These are phyloP conservation scores for Pleurotus tuoliensis DNA, from an alignment of 768 basidiomycete genomes.

Conservation along the genomic window DNA sequence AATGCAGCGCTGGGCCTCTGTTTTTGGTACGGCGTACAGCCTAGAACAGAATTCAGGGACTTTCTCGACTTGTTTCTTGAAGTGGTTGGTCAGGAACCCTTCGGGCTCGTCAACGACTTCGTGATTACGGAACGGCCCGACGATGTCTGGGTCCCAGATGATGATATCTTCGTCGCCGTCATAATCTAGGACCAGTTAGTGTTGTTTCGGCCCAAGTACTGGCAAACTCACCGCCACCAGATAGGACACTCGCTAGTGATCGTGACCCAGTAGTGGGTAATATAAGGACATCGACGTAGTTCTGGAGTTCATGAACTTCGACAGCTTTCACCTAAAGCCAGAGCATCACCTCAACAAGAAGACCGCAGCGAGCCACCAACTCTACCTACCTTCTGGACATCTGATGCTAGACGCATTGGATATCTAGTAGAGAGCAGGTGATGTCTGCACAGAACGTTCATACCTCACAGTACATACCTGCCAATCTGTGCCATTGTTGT, in stretches of 20 bases:
- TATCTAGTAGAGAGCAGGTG: conserved; percentile 43
- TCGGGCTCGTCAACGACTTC: conserved; percentile 36
- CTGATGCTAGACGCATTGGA: conserved; percentile 68
- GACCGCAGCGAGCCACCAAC: not conserved
- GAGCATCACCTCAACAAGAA: not conserved
- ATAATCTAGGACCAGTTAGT: conserved; percentile 43
- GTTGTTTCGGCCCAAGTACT: not conserved
- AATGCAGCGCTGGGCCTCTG: conserved; percentile 34
- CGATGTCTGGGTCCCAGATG: conserved; percentile 40
- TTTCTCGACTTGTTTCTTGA: conserved; percentile 47
- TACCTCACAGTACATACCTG: conserved; percentile 16
- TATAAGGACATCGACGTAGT: conserved; percentile 58
- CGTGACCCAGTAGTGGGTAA: conserved; percentile 50
- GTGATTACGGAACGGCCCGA: conserved; percentile 45
- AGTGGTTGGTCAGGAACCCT: conserved; percentile 38
- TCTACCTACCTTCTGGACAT: conserved; percentile 57
- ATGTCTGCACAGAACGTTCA: too few species aligned
- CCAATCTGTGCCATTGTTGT: conserved; percentile 27
- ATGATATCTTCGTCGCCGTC: conserved; percentile 65
- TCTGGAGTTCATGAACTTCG: conserved; percentile 39
- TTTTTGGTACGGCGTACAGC: conserved; percentile 15
- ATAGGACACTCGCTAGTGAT: conserved; percentile 63
- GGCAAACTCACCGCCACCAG: conserved; percentile 60
- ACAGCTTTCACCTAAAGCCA: conserved; percentile 33
- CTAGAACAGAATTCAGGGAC: conserved; percentile 41